Conservation (phyloP, 768 basidiomycete species). For the Pulveroboletus sp. region DNA sequence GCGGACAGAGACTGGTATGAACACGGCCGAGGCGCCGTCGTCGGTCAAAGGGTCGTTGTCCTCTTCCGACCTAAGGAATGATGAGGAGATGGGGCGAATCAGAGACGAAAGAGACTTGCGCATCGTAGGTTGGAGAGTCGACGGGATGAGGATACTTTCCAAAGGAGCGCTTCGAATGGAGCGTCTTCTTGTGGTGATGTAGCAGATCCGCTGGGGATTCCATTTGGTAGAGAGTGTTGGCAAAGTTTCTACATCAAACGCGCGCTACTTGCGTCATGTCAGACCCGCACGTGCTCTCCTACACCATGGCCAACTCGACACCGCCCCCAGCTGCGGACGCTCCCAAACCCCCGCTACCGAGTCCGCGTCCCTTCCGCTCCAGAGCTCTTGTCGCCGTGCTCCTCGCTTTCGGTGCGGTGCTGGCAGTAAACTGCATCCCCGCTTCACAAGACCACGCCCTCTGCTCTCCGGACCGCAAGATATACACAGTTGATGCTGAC, state of each 20-base stretch:
- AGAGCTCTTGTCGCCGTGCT: constrained; percentile 2
- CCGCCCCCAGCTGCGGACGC: not conserved
- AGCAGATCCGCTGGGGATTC: constrained; percentile 20
- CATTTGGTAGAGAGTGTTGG: constrained; percentile 10
- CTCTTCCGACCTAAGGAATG: constrained; percentile 63
- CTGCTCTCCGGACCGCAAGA: constrained; percentile 47
- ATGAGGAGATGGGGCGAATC: constrained; percentile 3
- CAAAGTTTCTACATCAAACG: not conserved
- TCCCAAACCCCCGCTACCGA: not conserved
- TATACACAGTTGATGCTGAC: constrained; percentile 66
- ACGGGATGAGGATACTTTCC: constrained; percentile 58
- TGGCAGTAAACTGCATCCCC: not conserved
- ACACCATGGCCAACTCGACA: not conserved
- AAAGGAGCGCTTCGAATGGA: constrained; percentile 57
- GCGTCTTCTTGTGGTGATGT: constrained; percentile 32
- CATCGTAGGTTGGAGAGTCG: constrained; percentile 76
- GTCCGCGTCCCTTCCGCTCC: not conserved
- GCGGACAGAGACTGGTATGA: constrained; percentile 34
- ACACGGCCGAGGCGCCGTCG: constrained; percentile 55
- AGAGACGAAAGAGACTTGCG: constrained; percentile 35
- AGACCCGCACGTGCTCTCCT: not conserved
- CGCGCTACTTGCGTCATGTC: no score
- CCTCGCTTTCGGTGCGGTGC: constrained; percentile 5
- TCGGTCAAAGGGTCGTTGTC: constrained; percentile 86
- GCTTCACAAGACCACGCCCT: constrained; percentile 41